phyloP scores from a whole-genome alignment of 208 protist species.

The Porcisia hertigi region DNA sequence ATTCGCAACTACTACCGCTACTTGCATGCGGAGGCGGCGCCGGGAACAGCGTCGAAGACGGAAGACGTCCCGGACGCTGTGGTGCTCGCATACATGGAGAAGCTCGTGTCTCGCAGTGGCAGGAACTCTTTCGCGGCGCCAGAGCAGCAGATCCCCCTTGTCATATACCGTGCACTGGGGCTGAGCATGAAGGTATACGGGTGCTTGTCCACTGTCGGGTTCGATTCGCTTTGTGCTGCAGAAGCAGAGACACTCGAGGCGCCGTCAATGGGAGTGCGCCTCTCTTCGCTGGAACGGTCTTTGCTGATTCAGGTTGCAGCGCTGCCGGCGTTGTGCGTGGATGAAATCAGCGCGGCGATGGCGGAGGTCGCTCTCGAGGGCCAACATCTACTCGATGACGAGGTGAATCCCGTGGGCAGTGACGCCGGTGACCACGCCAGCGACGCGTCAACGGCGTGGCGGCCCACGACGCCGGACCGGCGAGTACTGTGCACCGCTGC shows the following conservation, averaged over 20 bases:
- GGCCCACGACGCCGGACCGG: slow-evolving; percentile 54
- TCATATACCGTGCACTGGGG: slow-evolving; percentile 41
- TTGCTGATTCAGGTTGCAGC: slow-evolving; percentile 64
- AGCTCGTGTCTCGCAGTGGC: slow-evolving; percentile 8
- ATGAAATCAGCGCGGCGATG: slow-evolving; percentile 80
- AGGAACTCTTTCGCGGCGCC: slow-evolving; percentile 7
- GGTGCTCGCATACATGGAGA: slow-evolving; percentile 28
- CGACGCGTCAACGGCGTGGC: slow-evolving; percentile 18
- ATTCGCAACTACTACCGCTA: slow-evolving; percentile 38
- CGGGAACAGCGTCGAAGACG: background rate
- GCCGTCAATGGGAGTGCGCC: slow-evolving; percentile 27
- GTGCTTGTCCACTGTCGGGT: slow-evolving; percentile 58
- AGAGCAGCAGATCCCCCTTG: slow-evolving; percentile 28
- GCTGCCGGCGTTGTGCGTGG: slow-evolving; percentile 67
- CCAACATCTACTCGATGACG: background rate
- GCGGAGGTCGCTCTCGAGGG: slow-evolving; percentile 45
- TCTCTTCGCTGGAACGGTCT: slow-evolving; percentile 60
- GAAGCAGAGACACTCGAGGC: slow-evolving; percentile 7
- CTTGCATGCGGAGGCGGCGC: slow-evolving; percentile 11
- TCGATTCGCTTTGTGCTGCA: slow-evolving; percentile 34
- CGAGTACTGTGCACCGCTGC: slow-evolving; percentile 37
- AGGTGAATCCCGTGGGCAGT: slow-evolving; percentile 3
- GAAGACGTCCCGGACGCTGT: slow-evolving; percentile 14
- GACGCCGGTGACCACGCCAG: slow-evolving; percentile 1
- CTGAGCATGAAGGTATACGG: slow-evolving; percentile 67